These are phyloP conservation scores for Cyathus striatus DNA, from an alignment of 768 basidiomycete species.

Conservation along the genomic window DNA sequence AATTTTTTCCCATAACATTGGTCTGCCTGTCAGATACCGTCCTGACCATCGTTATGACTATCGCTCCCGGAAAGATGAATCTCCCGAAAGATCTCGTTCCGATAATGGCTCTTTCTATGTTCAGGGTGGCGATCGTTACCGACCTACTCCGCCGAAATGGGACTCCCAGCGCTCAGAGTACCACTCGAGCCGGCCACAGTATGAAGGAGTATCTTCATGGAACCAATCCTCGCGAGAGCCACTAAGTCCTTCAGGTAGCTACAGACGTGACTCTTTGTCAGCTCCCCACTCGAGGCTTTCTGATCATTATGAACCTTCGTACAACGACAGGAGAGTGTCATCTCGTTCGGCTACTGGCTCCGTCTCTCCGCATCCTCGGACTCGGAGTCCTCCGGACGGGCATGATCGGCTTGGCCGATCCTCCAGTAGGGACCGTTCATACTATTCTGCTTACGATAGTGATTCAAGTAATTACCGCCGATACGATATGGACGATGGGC, in stretches of 20 bases:
- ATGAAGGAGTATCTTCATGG: slow-evolving; percentile 14
- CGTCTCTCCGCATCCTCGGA: slow-evolving; percentile 13
- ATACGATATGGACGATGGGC: slow-evolving; percentile 22
- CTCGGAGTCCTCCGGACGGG: slow-evolving; percentile 2
- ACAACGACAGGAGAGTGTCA: slow-evolving; percentile 15
- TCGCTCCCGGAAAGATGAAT: slow-evolving; percentile 27
- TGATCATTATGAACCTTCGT: slow-evolving; percentile 20
- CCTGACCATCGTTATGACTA: slow-evolving; percentile 29
- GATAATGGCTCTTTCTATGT: slow-evolving; percentile 23
- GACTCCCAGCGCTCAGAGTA: slow-evolving; percentile 30
- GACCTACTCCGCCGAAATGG: slow-evolving; percentile 35
- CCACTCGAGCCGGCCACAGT: slow-evolving; percentile 51
- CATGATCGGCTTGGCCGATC: slow-evolving; percentile 12
- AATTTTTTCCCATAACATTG: background rate
- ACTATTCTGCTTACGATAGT: slow-evolving; percentile 1
- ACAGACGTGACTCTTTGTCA: slow-evolving; percentile 19
- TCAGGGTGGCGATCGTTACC: slow-evolving; percentile 43
- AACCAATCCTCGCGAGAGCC: slow-evolving; percentile 1
- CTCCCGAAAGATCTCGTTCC: slow-evolving; percentile 28
- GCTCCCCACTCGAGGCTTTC: slow-evolving; percentile 14
- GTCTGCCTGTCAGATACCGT: slow-evolving; percentile 2
- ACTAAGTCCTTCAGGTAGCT: slow-evolving; percentile 15
- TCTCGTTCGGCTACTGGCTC: slow-evolving; percentile 23
- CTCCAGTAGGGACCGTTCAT: slow-evolving; percentile 10
- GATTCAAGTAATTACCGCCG: background rate